Evolutionary conservation across 2,329 filamentous ascomycete species (phyloP).

Genomic region (Cladophialophora yegresii): DNA sequence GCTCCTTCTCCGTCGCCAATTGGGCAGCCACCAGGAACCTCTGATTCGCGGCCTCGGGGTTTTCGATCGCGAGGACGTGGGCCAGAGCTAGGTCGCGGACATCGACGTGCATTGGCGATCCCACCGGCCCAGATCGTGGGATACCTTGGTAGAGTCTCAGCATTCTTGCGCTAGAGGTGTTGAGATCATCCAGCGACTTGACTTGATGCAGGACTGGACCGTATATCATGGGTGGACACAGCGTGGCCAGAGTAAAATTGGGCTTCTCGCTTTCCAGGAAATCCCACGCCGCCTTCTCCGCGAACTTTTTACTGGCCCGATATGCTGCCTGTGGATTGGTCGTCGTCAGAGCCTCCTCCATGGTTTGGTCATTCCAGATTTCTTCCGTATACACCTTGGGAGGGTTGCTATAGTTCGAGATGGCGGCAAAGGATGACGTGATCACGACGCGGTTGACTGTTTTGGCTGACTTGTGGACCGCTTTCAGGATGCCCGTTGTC

Average conservation of each 20-base stretch:
- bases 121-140: slow-evolving; percentile 34
- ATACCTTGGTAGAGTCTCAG: slow-evolving; percentile 39
- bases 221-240: slow-evolving; percentile 52
- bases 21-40: slow-evolving; percentile 28
- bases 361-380: slow-evolving; percentile 61
- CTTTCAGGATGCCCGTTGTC: slow-evolving; percentile 63
- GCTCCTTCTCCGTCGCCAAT: slow-evolving; percentile 16
- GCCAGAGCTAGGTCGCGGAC: slow-evolving; percentile 32
- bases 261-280: slow-evolving; percentile 38
- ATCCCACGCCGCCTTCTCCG: slow-evolving; percentile 37
- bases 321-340: slow-evolving; percentile 50
- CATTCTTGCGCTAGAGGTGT: slow-evolving; percentile 44
- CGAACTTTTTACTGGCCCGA: slow-evolving; percentile 38
- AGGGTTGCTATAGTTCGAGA: slow-evolving; percentile 50
- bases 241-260: slow-evolving; percentile 44
- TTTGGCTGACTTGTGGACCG: slow-evolving; percentile 61
- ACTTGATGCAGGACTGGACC: slow-evolving; percentile 42
- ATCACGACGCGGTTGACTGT: slow-evolving; percentile 73
- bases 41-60: slow-evolving; percentile 26
- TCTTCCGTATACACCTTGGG: slow-evolving; percentile 54
- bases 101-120: slow-evolving; percentile 28
- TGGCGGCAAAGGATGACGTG: slow-evolving; percentile 68
- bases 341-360: slow-evolving; percentile 48
- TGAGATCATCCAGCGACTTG: slow-evolving; percentile 38
- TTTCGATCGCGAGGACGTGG: slow-evolving; percentile 28